These are phyloP conservation scores for Raddia guianensis DNA, from an alignment of 176 grass and related monocot species.

Conservation along the genomic window DNA sequence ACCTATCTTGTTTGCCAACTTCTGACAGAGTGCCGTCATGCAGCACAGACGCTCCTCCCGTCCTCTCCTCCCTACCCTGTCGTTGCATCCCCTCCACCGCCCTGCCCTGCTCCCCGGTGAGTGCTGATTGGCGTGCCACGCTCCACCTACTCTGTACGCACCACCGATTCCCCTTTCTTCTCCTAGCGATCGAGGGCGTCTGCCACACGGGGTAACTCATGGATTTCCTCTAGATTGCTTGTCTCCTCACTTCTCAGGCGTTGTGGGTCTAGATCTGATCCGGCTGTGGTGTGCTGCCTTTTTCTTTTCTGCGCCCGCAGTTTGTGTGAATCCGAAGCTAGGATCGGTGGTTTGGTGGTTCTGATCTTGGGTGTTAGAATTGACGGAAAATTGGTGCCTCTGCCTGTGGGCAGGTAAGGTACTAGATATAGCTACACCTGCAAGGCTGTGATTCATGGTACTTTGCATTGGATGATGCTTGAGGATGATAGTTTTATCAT, in stretches of 20 bases:
- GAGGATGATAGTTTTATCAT: neutral
- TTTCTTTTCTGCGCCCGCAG: neutral
- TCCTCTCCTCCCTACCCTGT: neutral
- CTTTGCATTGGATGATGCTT: constrained; percentile 12
- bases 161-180: neutral
- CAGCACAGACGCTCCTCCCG: neutral
- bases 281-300: neutral
- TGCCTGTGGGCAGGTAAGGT: neutral
- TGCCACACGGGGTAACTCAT: constrained; percentile 24
- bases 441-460: neutral
- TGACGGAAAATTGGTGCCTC: neutral
- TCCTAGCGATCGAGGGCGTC: neutral
- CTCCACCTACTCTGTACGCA: neutral
- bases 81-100: constrained; percentile 29
- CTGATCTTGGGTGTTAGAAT: neutral
- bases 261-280: constrained; percentile 20
- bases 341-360: neutral
- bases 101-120: neutral
- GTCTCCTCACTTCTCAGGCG: neutral
- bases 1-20: neutral
- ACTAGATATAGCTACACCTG: neutral
- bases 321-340: neutral
- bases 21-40: constrained; percentile 28
- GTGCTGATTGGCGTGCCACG: too few relatives aligned
- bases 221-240: neutral